Evolutionary conservation across 2,329 filamentous ascomycete genomes (phyloP).

Genomic region (Alternaria triticina): DNA sequence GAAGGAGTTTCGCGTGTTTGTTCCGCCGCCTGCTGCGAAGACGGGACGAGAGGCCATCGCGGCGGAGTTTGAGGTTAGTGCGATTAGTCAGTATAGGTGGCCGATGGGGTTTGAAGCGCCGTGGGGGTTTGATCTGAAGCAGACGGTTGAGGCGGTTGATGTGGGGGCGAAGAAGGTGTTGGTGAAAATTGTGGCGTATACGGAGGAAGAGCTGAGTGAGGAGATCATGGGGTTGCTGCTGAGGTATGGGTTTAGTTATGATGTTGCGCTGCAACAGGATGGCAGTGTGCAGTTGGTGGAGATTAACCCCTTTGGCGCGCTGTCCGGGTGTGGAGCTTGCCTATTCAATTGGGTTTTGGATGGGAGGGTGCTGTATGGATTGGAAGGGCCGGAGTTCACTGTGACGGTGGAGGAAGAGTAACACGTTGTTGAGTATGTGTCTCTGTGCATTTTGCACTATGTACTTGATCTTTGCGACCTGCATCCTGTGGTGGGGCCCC

Average conservation of each 20-base stretch:
- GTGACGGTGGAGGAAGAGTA: constrained; percentile 6
- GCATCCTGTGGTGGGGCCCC: neutral
- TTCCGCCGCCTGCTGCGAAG: constrained; percentile 40
- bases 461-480: neutral
- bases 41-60: neutral
- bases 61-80: constrained; percentile 7
- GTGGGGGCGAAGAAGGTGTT: constrained; percentile 1
- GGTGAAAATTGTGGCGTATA: neutral
- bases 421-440: neutral
- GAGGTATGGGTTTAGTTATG: constrained; percentile 54
- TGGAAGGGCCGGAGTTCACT: constrained; percentile 17
- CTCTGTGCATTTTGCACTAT: neutral
- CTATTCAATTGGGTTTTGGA: constrained; percentile 56
- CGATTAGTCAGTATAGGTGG: constrained; percentile 23
- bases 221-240: constrained; percentile 33
- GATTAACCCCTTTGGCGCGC: constrained; percentile 55
- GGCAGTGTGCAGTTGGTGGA: constrained; percentile 48
- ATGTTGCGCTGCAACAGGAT: constrained; percentile 49
- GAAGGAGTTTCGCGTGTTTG: constrained; percentile 55
- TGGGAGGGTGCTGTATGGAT: constrained; percentile 47
- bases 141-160: constrained; percentile 1
- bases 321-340: constrained; percentile 55
- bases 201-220: neutral
- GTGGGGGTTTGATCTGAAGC: neutral
- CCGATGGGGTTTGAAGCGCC: constrained; percentile 1